Evolutionary conservation across 257 asterid genomes (phyloP), one percentile per base, ranked within the genome.

Genomic region (Galeopsis tetrahit): DNA sequence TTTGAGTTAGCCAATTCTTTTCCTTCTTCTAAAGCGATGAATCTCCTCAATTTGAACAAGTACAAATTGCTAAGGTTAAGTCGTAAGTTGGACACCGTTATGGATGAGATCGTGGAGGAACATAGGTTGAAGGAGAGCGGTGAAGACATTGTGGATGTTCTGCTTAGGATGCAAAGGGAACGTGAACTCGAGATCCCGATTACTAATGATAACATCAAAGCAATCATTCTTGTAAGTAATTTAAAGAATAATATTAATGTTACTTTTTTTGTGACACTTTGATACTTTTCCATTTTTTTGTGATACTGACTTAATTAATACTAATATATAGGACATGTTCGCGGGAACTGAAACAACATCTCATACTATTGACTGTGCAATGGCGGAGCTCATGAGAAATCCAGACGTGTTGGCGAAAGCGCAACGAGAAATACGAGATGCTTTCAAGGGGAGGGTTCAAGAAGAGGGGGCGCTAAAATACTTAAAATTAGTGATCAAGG

Each of bases 371-470:
- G 86, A 73, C 35, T 81, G 82, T 84, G 74, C 79, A 0, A 79
- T 83, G 87, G 77, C 82, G 0, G 87, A 83, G 39, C 66, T 83
- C 28, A 66, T 83, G 70, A 74, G 76, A 21, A 77, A 79, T 21
- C 84, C 87, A 0, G 3, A 9, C 0, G 87, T 67, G 14, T 44
- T 79, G 81, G 62, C 71, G 6, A 80, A 77, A 52, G 77, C 17
- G 5, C 79, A 79, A 6, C 2, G 43, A 7, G 81, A 83, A 43
- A 11, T 83, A 7, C 33, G 82, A 36, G 63, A 51, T 4, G 62
- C 67, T 7, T 36, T 77, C 5, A 71, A 46, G 39, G 81, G 75
- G 40, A 39, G 5, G 13, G 69, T 75, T 21, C 1, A 21, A 1
- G 72, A 69, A 4, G 76, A 69, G 10, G 46, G 10, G n/a, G 28